Percentiles rank a stretch among this genome's conserved stretches.
Evolutionary conservation across 176 grass and related monocot genomes (phyloP).

Genomic region (Avena sativa): DNA sequence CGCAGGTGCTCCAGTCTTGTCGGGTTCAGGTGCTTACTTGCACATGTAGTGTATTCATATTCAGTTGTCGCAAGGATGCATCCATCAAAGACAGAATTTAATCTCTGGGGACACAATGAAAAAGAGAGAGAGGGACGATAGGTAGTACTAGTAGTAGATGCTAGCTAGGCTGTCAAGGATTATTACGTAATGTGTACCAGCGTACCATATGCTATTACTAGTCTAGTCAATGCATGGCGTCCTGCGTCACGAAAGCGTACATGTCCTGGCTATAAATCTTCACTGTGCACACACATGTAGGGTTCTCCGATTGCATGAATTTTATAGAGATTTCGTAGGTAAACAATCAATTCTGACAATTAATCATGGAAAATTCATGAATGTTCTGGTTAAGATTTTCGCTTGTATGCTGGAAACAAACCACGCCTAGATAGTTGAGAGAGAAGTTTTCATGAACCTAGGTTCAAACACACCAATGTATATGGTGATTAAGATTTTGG

Average conservation of each 20-base stretch:
- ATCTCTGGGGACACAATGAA: neutral
- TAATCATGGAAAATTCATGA: too few species aligned
- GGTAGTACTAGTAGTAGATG: neutral
- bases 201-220: neutral
- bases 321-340: neutral
- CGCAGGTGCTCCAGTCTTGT: too few species aligned
- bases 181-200: neutral
- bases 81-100: neutral
- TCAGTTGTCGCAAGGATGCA: slow-evolving; percentile 16
- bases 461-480: neutral
- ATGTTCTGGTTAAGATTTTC: neutral
- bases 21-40: neutral
- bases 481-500: neutral
- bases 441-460: neutral
- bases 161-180: neutral
- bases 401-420: neutral
- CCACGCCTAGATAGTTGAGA: neutral
- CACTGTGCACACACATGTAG: slow-evolving; percentile 16
- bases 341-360: neutral
- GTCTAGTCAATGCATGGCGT: neutral
- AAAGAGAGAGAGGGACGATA: neutral
- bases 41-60: neutral
- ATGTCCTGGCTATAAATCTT: neutral
- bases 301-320: neutral
- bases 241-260: slow-evolving; percentile 19